Base-by-base conservation (phyloP, 108 stramenopile species). In the Fragilaria crotonensis region DNA sequence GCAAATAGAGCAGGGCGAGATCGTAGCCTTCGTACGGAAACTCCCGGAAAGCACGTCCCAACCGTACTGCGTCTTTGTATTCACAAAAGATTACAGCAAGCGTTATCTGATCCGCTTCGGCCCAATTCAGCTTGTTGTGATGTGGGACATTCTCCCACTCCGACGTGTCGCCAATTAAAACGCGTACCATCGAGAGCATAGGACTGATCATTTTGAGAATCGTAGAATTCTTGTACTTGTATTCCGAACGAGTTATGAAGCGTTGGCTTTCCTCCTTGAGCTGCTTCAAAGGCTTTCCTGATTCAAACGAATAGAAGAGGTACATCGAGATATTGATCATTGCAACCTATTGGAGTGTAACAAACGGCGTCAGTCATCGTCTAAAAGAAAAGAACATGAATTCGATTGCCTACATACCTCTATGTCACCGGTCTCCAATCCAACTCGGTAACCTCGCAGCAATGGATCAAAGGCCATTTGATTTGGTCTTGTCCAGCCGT, bases 371-470 rank as follows among this genome's bases (percentile, higher is more conserved):
- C 21, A 33, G 31, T 2, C 21, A 33, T 33, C 19, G 2, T 19
- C n/a, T 3, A 56, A 4, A 4, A 3, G n/a, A 28, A 18, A 52
- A 5, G 2, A 2, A 52, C 4, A 1, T 5, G 4, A 18, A 9
- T 5, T 5, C n/a, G n/a, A n/a, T n/a, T n/a, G n/a, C n/a, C n/a
- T 19, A 5, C 49, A n/a, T 50, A 50, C 49, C 30, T 56, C 54
- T 25, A 62, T 63, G 30, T 72, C 71, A 14, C 71, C 71, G 5
- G 66, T 66, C 32, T 71, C 64, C 17, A 71, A 30, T 1, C 54
- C 70, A 30, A 60, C 59, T 0, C 60, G 48, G 49, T 66, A 51
- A 1, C 62, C 64, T n/a, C 54, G 0, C 22, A 59, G 50, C 54
- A 62, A 59, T n/a, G 45, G 60, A 7, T 58, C 52, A 44, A 68